Evolutionary conservation across 495 filamentous ascomycete genomes (phyloP), one percentile per base, ranked within the genome.

Genomic region (Hyaloscypha bicolor): DNA sequence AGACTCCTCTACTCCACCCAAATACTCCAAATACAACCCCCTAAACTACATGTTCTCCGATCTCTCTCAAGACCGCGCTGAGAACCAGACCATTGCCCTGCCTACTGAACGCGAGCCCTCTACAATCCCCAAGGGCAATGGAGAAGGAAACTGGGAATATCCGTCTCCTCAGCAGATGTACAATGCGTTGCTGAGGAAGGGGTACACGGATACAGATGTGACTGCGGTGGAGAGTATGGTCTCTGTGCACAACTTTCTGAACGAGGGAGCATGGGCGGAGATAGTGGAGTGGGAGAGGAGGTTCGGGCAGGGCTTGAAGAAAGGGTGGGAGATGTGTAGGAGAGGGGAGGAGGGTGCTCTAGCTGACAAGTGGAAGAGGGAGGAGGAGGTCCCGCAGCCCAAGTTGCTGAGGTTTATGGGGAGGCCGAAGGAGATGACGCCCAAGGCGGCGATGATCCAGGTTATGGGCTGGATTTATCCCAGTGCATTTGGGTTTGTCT

Each of bases 101-200:
- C 90, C 92, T 0, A 88, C 92, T 16, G 85, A 88, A 3, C 91
- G 95, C 55, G 92, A 96, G 74, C 76, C 82, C 11, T 94, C 91
- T 21, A 90, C 93, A 2, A 99, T 99, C 67, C 95, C 96, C 25
- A 87, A 90, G 63, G 93, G 91, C 69, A 86, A 89, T 71, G 84
- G 83, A 48, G 80, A 86, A 21, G 87, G 88, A 14, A 95, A 93
- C 73, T 98, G 95, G 95, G 96, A 97, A 76, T 98, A 98, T 74
- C 96, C 95, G 0, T 97, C 93, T 0, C 94, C 96, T 11, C 96
- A 98, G 79, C 95, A 98, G 76, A 98, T 98, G 95, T 98, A 97
- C 80, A 99, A 98, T 74, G 95, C 96, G 0, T 89, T 98, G 82
- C 79, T 96, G 62, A 89, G 96, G 60, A 98, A 99, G 77, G 95